These are phyloP conservation scores for Pisolithus sp. DNA, from an alignment of 768 basidiomycete genomes.

Conservation along the genomic window DNA sequence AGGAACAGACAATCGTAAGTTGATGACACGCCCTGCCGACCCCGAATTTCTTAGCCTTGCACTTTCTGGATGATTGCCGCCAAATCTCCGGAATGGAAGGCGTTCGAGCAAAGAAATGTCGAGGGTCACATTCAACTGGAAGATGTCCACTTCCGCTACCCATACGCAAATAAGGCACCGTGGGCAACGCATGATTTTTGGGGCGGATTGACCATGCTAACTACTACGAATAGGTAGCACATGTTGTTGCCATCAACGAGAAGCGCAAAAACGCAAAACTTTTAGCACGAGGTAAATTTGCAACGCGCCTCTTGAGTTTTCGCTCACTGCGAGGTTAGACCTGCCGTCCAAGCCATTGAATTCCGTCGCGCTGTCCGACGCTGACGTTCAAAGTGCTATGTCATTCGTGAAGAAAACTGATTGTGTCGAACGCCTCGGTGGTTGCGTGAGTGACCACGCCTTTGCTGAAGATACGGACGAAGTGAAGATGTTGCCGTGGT, in stretches of 20 bases:
- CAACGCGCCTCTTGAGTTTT: background rate
- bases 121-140: too few species aligned
- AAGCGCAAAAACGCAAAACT: conserved; percentile 81
- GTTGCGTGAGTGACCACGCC: conserved; percentile 81
- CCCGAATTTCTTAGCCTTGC: too few species aligned
- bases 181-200: too few species aligned
- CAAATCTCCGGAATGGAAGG: too few species aligned
- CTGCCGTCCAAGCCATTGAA: conserved; percentile 56
- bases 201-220: background rate
- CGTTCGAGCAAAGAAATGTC: too few species aligned
- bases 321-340: background rate
- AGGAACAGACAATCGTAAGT: too few species aligned
- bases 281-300: conserved; percentile 65
- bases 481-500: conserved; percentile 77
- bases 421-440: conserved; percentile 74
- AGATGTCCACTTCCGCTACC: too few species aligned
- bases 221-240: conserved; percentile 58
- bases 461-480: conserved; percentile 93
- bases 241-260: conserved; percentile 87
- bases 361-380: conserved; percentile 76
- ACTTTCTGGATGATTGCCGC: too few species aligned
- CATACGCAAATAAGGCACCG: too few species aligned
- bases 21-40: too few species aligned
- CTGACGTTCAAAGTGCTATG: conserved; percentile 73
- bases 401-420: conserved; percentile 64